phyloP scores from a whole-genome alignment of 140 eudicot species.

The Bidens hawaiensis region DNA sequence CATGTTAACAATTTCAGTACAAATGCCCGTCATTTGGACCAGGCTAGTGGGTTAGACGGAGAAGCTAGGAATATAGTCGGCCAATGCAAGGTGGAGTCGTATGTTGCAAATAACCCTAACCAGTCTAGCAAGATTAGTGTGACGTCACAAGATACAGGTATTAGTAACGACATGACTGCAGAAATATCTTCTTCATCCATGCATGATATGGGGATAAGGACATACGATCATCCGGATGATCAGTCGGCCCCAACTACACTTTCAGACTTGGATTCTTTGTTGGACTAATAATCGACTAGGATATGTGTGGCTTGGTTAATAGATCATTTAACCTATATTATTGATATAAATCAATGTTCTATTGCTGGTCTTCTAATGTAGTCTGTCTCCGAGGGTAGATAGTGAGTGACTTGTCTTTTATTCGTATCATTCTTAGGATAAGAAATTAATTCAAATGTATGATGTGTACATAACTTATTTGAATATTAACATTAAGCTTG shows the following conservation, averaged over 20 bases:
- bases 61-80: not conserved
- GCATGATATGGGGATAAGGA: conserved; percentile 21
- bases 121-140: conserved; percentile 53
- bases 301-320: conserved; percentile 3
- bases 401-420: conserved; percentile 20
- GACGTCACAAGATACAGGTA: conserved; percentile 72
- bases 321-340: conserved; percentile 21
- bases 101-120: conserved; percentile 28
- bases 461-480: conserved; percentile 4
- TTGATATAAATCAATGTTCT: conserved; percentile 18
- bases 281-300: conserved; percentile 37
- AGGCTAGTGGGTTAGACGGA: conserved; percentile 16
- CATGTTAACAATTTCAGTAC: conserved; percentile 18
- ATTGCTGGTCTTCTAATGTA: conserved; percentile 18
- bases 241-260: conserved; percentile 21
- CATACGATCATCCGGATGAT: conserved; percentile 26
- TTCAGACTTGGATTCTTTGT: conserved; percentile 40
- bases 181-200: conserved; percentile 50
- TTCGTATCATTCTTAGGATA: conserved; percentile 18
- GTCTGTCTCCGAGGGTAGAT: conserved; percentile 21
- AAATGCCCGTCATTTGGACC: conserved; percentile 14
- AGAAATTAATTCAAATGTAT: conserved; percentile 20
- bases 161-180: conserved; percentile 47
- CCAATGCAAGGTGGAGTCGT: conserved; percentile 45
- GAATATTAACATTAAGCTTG: not conserved